Conservation (phyloP, 345 rosid genomes). For the Leavenworthia alabamica region DNA sequence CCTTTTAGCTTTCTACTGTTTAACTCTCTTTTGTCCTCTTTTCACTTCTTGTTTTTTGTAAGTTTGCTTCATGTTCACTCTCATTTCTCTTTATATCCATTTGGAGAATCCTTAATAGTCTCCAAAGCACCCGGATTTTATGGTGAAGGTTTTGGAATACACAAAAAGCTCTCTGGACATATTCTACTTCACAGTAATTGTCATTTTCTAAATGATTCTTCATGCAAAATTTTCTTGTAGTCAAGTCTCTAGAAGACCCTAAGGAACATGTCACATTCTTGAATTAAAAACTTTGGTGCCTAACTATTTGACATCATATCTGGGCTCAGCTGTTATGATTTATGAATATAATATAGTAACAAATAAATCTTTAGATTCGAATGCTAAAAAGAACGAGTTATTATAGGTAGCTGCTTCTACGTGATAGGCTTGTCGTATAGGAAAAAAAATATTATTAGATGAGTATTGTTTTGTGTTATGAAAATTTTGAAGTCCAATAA, state of each 20-base stretch:
- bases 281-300: too few species aligned
- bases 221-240: background rate
- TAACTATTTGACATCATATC: background rate
- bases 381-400: background rate
- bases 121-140: background rate
- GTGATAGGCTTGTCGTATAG: background rate
- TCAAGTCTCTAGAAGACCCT: background rate
- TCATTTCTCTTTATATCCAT: background rate
- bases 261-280: background rate
- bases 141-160: background rate
- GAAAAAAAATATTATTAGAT: too few species aligned
- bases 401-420: background rate
- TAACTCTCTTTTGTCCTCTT: constrained; percentile 14
- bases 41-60: constrained; percentile 7
- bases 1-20: constrained; percentile 28
- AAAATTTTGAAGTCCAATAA: background rate
- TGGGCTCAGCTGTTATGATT: background rate
- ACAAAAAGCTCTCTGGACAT: background rate
- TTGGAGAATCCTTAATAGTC: constrained; percentile 18
- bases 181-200: background rate
- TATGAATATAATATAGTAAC: background rate
- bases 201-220: constrained; percentile 1
- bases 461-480: background rate
- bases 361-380: background rate
- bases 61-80: constrained; percentile 25